A percentile compares a stretch with the other conserved stretches of the same genome.
These are phyloP conservation scores for Daldinia childiae DNA, from an alignment of 495 filamentous ascomycete species.

Conservation along the genomic window DNA sequence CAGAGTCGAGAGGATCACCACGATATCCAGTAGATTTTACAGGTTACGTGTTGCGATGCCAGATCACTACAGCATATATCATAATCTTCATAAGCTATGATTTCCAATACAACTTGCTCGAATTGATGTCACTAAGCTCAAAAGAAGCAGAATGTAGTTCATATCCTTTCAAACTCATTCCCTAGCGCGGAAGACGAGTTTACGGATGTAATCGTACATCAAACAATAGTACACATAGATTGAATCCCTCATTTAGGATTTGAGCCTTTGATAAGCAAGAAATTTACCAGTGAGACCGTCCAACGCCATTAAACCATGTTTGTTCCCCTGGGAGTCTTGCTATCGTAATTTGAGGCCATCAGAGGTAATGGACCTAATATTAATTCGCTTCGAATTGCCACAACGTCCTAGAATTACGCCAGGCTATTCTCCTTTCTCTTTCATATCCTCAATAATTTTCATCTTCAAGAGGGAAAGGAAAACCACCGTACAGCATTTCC, in stretches of 20 bases:
- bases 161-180: neutral
- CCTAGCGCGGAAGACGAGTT: neutral
- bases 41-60: neutral
- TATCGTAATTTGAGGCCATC: neutral
- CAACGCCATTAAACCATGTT: constrained; percentile 11
- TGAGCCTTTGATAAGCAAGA: neutral
- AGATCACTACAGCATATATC: neutral
- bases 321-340: neutral
- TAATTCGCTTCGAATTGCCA: no score
- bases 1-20: neutral
- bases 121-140: neutral
- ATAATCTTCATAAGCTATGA: neutral
- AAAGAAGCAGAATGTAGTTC: neutral
- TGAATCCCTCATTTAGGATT: neutral
- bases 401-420: neutral
- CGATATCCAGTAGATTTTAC: neutral
- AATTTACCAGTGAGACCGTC: constrained; percentile 2
- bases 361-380: neutral
- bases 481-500: neutral
- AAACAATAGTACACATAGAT: neutral
- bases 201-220: neutral
- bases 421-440: neutral
- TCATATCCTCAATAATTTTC: neutral
- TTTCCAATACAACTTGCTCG: neutral
- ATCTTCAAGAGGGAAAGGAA: neutral